Base-by-base conservation (phyloP, 768 basidiomycete genomes). In the Leucogyrophana mollusca region DNA sequence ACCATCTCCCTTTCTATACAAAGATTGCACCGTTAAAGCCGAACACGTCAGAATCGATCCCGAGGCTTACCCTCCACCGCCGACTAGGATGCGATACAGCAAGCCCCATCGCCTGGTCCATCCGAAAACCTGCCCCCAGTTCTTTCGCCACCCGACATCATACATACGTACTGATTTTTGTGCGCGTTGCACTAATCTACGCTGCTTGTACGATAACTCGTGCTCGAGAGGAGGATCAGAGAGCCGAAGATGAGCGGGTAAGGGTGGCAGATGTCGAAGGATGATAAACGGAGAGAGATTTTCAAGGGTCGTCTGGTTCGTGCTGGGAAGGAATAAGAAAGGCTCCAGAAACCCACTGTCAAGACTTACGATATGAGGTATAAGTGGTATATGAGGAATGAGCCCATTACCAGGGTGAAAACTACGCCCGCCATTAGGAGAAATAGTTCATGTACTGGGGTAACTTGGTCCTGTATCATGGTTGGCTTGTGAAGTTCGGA, bases 271-370 rank as follows among this genome's bases (percentile, higher is more conserved):
- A 56, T 88, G 67, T 45, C 84, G 80, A 41, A 93, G 72, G 11
- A 92, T 72, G 21, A 86, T 61, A 62, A 87, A 91, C 1, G 87
- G 87, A 0, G 87, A 80, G 32, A 90, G 73, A 46, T 80, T 74
- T 58, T 92, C 90, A 17, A 90, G 52, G 0, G 90, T 92, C n/a
- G 90, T 91, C 67, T 91, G 87, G 59, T 92, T 92, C 21, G 84
- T 90, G 27, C 88, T 90, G 49, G 25, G 43, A 24, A 18, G 11
- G 8, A 2, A 32, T 45, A 9, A 21, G 24, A 49, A 16, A 34
- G 9, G 16, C 38, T 47, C 23, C 39, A 13, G 11, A 16, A 3
- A n/a, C 44, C 23, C 25, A 9, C 18, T 33, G 17, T 24, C 21
- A 43, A 39, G 20, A 73, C 87, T 57, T 57, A 87, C 86, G 76